These are phyloP conservation scores for Rhodamnia rubescens DNA, from an alignment of 345 rosid species.

Conservation along the genomic window DNA sequence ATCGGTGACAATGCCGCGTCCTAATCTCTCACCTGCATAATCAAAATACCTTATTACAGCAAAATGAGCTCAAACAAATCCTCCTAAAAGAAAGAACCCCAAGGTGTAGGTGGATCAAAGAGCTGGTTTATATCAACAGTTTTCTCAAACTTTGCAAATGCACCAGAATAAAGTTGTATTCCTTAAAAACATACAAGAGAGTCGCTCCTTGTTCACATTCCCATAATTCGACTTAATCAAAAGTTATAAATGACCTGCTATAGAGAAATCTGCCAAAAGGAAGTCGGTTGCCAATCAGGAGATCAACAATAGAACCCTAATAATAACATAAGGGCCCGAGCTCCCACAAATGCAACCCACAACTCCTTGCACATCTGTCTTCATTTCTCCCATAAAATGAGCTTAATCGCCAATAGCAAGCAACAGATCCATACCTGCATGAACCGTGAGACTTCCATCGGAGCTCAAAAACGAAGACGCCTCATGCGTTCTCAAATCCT, in stretches of 20 bases:
- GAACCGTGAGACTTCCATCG: conserved; percentile 84
- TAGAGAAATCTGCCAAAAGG: background rate
- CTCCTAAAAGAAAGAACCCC: background rate
- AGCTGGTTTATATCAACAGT: background rate
- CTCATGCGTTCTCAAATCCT: conserved; percentile 17
- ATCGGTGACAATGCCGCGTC: conserved; percentile 93
- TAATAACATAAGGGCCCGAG: background rate
- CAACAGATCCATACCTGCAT: conserved; percentile 56
- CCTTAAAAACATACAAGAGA: background rate
- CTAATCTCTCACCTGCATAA: conserved; percentile 75
- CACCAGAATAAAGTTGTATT: background rate
- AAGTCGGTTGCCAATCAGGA: background rate
- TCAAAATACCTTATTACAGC: background rate
- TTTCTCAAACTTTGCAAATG: background rate
- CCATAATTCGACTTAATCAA: background rate
- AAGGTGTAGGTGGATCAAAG: background rate
- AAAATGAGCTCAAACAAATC: background rate
- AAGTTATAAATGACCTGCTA: background rate
- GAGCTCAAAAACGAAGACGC: conserved; percentile 68
- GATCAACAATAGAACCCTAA: background rate
- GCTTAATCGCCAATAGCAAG: background rate
- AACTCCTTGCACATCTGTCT: background rate
- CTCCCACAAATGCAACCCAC: background rate
- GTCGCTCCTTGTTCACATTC: background rate
- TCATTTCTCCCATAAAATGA: background rate